Evolutionary conservation across 2,329 filamentous ascomycete species (phyloP), one percentile per base, ranked within the genome.

Genomic region (Metarhizium sp.): DNA sequence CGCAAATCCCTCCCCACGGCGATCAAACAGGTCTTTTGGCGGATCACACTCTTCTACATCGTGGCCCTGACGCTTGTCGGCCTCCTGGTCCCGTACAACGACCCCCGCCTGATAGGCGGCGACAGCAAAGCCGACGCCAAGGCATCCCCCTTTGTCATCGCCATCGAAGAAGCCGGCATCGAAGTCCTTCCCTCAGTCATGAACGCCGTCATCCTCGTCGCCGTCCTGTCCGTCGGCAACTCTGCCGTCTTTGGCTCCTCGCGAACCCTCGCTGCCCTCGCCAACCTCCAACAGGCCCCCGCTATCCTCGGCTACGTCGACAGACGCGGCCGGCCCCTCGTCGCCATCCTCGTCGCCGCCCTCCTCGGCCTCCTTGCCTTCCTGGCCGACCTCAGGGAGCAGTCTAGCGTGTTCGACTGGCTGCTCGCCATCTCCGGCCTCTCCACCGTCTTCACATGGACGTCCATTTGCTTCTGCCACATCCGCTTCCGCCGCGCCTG

Each of bases 21-120:
- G 13, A 84, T 95, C 64, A 95, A 95, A 73, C 91, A 95, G 69
- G 90, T 96, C 25, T 96, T 96, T 71, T 96, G 92, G 91, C 86
- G 92, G 64, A 95, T 96, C 66, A 84, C 85, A 3, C 78, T 95
- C 55, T 96, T 96, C 75, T 96, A 96, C 73, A 79, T 96, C 51
- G 84, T 95, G 38, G 88, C 88, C 1, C 78, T 96, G 11, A 83
- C 84, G 4, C 75, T 96, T 4, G 84, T 96, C 56, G 90, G 92
- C 30, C 78, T 96, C 1, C 77, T 96, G 2, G 90, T 96, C 0
- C 87, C 86, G 0, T 92, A 87, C 68, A 73, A 81, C 63, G 82
- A 95, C 58, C 55, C 66, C 0, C 75, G 78, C 3, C 84, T 96
- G 0, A 75, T 90, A 18, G 71, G 71, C 10, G 74, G 73, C 38